Base-by-base conservation (phyloP, 1,284 basidiomycete genomes). In the Schizopora paradoxa region DNA sequence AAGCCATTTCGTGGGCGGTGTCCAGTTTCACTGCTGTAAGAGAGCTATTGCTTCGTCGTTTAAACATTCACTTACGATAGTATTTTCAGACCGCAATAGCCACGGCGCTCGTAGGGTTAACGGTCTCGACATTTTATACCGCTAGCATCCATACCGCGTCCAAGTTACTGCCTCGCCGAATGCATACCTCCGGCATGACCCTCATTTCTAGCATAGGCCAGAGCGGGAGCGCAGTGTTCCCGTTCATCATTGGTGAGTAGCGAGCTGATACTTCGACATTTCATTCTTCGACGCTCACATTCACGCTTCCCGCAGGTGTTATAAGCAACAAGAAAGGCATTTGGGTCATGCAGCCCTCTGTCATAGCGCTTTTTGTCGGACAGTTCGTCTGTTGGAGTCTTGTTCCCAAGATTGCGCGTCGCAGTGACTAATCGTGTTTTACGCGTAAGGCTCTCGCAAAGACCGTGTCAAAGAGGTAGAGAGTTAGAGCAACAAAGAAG, bases 81-180 rank as follows among this genome's bases (percentile, higher is more conserved):
- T n/a, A 8, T 31, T 18, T 25, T 25, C 25, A 49, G 47, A 63
- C 61, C 11, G 61, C 63, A 2, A 48, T 60, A 26, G 61, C 60
- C 33, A 62, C 63, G 4, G 61, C 61, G n/a, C 54, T 64, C 47
- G 58, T 64, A 47, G 63, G 63, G 7, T 54, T 65, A 34, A 58
- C 57, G 14, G 62, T 65, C 54, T 61, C 60, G n/a, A 63, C 62
- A 4, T 63, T 63, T 51, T 65, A 65, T 53, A 50, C 61, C 2
- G 57, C 60, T 14, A 60, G 58, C 32, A 62, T 63, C 43, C 57
- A 59, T 29, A 58, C 51, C 1, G 60, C 56, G 2, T 58, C 59
- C 13, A 56, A 56, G 45, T 58, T 63, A 34, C 53, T 65, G 26
- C 62, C 63, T 22, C 57, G 59, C 23, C 49, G 42, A 40, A 59